Base-by-base conservation (phyloP, 257 asterid species). In the Parsonsia alboflavescens region DNA sequence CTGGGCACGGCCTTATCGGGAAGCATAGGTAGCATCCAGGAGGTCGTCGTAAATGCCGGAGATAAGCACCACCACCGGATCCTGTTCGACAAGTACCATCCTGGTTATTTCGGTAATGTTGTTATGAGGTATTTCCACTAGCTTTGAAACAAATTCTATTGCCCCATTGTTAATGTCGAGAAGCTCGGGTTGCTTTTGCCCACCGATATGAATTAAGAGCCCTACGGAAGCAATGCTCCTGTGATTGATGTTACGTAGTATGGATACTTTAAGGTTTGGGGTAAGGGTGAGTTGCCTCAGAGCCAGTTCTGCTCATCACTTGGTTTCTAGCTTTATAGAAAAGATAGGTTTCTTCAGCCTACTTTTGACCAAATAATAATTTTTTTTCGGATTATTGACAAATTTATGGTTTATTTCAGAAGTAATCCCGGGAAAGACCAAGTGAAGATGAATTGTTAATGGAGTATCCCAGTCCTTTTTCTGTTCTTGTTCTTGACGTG, bases 1-100 rank as follows among this genome's bases (percentile, higher is more conserved):
- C 96, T 73, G 96, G 96, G 0, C 96, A 89, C 61, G 96, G 96
- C 0, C 96, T 92, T 76, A 78, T 89, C 73, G 96, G 96, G 0
- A 89, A 89, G 71, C 96, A 89, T 81, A 85, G 92, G 72, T 87
- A 89, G 90, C 95, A 89, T 59, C 95, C 95, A n/a, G 90, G 89
- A 4, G 96, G 96, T 33, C 89, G 96, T 16, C 92, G 92, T 46
- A 89, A n/a, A 89, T 65, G 96, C 92, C 56, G 96, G 96, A 45
- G 96, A 92, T 3, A 87, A 87, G 91, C 96, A 89, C 78, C 96
- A 89, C 84, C 96, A 89, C 89, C 85, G 92, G 3, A 89, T 89
- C 84, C 89, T 89, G 67, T 89, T 89, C 85, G 96, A 89, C 82
- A 89, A 89, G 87, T 89, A 89, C 48, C 94, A 89, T 26, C 94